Percentiles rank a stretch among this genome's conserved stretches.
These are phyloP conservation scores for Posidonia australis DNA, from an alignment of 106 monocot species.

Conservation along the genomic window DNA sequence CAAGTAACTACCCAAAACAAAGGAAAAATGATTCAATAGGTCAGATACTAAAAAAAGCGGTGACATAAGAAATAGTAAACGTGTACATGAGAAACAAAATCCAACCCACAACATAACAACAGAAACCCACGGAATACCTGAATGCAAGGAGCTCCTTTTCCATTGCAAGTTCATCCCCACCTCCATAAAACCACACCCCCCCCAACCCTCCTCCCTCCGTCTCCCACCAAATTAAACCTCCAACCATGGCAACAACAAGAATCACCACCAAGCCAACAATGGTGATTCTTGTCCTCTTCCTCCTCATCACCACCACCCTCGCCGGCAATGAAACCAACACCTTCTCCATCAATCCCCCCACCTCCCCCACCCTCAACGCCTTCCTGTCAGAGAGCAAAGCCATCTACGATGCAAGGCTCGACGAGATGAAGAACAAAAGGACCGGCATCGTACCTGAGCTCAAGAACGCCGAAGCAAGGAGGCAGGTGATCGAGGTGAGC, in stretches of 20 bases:
- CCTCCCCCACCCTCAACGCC: background rate
- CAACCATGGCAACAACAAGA: background rate
- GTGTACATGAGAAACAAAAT: no score
- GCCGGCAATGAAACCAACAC: background rate
- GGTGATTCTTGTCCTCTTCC: background rate
- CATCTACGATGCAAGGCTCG: background rate
- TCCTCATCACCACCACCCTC: background rate
- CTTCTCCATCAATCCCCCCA: background rate
- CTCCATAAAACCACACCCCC: no score
- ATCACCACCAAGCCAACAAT: background rate
- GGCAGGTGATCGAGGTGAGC: conserved; percentile 12
- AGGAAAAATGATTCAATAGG: no score
- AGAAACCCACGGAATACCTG: no score
- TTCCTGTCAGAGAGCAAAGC: background rate
- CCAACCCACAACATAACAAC: no score
- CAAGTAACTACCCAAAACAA: no score
- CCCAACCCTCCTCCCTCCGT: background rate
- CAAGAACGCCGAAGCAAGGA: conserved; percentile 5
- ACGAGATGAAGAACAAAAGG: background rate
- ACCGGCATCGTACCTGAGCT: background rate
- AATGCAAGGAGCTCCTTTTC: no score
- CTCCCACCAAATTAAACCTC: no score
- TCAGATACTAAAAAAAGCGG: no score
- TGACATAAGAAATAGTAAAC: no score
- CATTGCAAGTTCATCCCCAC: no score